These are phyloP conservation scores for Coffea canephora DNA, from an alignment of 257 asterid species.

Conservation along the genomic window DNA sequence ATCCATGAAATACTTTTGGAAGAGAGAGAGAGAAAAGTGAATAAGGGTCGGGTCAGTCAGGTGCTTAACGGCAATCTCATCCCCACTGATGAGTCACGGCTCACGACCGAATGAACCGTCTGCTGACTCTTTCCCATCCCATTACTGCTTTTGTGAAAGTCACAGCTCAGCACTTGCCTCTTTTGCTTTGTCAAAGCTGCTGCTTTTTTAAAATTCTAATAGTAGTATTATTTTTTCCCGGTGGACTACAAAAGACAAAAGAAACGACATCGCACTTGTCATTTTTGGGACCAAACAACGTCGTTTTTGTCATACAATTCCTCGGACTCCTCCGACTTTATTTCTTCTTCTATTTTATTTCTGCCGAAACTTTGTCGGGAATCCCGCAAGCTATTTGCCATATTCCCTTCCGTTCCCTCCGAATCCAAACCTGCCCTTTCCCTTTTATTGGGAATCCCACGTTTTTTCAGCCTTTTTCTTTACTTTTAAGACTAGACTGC, in stretches of 20 bases:
- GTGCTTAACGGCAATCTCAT: too few relatives aligned
- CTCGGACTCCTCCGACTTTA: background rate
- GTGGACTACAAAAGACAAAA: background rate
- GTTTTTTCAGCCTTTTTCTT: slow-evolving; percentile 22
- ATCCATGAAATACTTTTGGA: too few relatives aligned
- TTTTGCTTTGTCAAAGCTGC: slow-evolving; percentile 2
- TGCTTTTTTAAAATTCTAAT: background rate
- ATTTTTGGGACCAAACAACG: slow-evolving; percentile 2
- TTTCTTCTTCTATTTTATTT: background rate
- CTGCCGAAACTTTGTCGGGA: slow-evolving; percentile 34
- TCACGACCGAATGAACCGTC: too few relatives aligned
- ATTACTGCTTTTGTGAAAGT: slow-evolving; percentile 16
- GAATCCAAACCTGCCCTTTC: slow-evolving; percentile 57
- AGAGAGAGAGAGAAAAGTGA: too few relatives aligned
- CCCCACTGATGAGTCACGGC: too few relatives aligned
- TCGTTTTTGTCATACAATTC: slow-evolving; percentile 6
- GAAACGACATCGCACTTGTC: slow-evolving; percentile 19
- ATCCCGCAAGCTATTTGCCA: slow-evolving; percentile 22
- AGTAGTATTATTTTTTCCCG: background rate
- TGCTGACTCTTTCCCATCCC: background rate
- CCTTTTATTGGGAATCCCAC: slow-evolving; percentile 54
- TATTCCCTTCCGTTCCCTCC: slow-evolving; percentile 44
- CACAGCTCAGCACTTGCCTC: slow-evolving; percentile 19
- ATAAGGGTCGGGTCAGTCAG: too few relatives aligned
- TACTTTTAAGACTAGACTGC: background rate